These are phyloP conservation scores for Russula earlei DNA, from an alignment of 768 basidiomycete species.

Conservation along the genomic window DNA sequence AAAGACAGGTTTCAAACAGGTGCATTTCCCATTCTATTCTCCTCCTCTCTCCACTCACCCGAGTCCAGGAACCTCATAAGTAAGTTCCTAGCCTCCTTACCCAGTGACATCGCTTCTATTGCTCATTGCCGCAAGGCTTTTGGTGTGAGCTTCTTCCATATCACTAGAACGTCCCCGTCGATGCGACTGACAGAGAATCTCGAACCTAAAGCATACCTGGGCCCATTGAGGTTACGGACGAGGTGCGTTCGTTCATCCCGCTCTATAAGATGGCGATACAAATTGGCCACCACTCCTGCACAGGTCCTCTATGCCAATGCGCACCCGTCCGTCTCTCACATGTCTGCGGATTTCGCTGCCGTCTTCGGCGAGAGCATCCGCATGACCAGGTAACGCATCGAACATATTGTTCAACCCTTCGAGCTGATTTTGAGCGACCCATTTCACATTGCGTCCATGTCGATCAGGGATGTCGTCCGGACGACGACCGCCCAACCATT, in stretches of 20 bases:
- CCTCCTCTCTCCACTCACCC: constrained; percentile 6
- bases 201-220: constrained; percentile 34
- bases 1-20: constrained; percentile 27
- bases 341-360: constrained; percentile 79
- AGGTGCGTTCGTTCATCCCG: constrained; percentile 32
- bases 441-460: background rate
- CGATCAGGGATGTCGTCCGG: constrained; percentile 58
- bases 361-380: constrained; percentile 85
- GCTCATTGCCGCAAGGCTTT: constrained; percentile 13
- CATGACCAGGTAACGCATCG: constrained; percentile 55
- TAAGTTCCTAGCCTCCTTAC: constrained; percentile 25
- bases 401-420: background rate
- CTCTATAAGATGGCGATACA: background rate
- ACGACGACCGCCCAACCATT: constrained; percentile 81
- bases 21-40: constrained; percentile 7
- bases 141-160: constrained; percentile 21
- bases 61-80: constrained; percentile 39
- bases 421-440: constrained; percentile 1
- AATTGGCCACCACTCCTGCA: background rate
- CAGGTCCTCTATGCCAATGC: constrained; percentile 91
- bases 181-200: constrained; percentile 18
- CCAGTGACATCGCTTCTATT: background rate
- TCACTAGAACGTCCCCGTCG: too few relatives aligned
- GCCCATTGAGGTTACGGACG: constrained; percentile 53
- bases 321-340: constrained; percentile 81